Evolutionary conservation across 2,329 filamentous ascomycete genomes (phyloP), one percentile per base, ranked within the genome.

Genomic region (Aspergillus quadricinctus): DNA sequence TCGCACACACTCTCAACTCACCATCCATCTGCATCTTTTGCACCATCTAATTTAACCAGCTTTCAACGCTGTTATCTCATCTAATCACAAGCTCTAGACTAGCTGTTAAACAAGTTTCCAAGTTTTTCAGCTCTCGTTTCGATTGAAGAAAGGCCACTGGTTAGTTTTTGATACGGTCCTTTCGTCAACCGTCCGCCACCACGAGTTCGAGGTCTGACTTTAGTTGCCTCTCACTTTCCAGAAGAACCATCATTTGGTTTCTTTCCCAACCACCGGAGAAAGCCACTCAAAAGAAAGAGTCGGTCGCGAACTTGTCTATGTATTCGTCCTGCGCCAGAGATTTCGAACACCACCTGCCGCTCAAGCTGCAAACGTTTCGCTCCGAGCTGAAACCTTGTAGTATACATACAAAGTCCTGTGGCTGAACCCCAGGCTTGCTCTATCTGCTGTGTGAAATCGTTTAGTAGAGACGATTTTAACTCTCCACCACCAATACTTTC

Each of bases 281-380:
- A 72, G 66, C 68, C 68, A 66, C 64, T 64, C 43, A 23, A 46
- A 67, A 65, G 63, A 63, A 64, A 63, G 61, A 64, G 62, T 65
- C 62, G 60, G 49, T 65, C 62, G 74, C 71, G 68, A 70, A 73
- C 67, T 81, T 88, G 91, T 96, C 89, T 95, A 96, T 96, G 92
- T 96, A 96, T 96, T 92, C 92, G 90, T 88, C 90, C 90, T 88
- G 89, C 87, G 85, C 85, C 86, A 86, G 89, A 89, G 87, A 91
- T 87, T 92, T 90, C 87, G 90, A 88, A 90, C 88, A 93, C 88
- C 87, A 88, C 81, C 87, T 88, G 85, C 90, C 90, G 83, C 86
- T 90, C 83, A 90, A 91, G 89, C 90, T 95, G 89, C 91, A 92
- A 86, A 83, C 88, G 85, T 95, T 95, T 90, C 91, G 91, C 86